Evolutionary conservation across 2,329 filamentous ascomycete genomes (phyloP).

Genomic region (Calonectria pauciramosa): DNA sequence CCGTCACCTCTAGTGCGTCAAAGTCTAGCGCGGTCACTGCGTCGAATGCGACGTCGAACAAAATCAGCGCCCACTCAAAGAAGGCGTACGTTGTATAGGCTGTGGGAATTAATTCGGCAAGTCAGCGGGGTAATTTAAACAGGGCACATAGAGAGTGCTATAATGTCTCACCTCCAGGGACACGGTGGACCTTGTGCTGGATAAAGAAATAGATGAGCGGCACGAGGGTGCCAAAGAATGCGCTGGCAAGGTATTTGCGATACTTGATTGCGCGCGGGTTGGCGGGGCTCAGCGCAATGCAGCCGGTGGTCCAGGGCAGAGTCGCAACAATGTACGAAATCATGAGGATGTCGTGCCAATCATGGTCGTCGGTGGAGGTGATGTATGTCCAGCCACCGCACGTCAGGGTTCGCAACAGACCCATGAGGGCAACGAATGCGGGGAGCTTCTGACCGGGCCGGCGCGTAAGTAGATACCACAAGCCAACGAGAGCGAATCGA

Average conservation of each 20-base stretch:
- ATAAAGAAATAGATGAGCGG: constrained; percentile 98
- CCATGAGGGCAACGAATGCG: constrained; percentile 83
- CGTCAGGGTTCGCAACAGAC: constrained; percentile 89
- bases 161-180: constrained; percentile 84
- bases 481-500: constrained; percentile 88
- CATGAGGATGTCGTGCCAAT: constrained; percentile 99
- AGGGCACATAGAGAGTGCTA: not conserved
- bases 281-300: constrained; percentile 86
- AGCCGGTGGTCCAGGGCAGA: constrained; percentile 94
- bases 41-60: constrained; percentile 97
- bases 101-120: constrained; percentile 53
- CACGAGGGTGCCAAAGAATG: constrained; percentile 92
- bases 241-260: constrained; percentile 84
- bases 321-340: constrained; percentile 97
- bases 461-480: constrained; percentile 93
- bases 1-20: constrained; percentile 85
- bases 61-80: constrained; percentile 95
- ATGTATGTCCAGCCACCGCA: constrained; percentile 99
- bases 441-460: constrained; percentile 82
- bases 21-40: constrained; percentile 95
- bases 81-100: constrained; percentile 98
- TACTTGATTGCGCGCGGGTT: constrained; percentile 89
- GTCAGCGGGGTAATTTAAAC: constrained; percentile 30
- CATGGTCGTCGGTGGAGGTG: constrained; percentile 97
- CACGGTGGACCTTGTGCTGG: constrained; percentile 96